A percentile compares a stretch with the other conserved stretches of the same genome.
phyloP scores from a whole-genome alignment of 2,329 filamentous ascomycete genomes.

The Emmonsiellopsis sp. region DNA sequence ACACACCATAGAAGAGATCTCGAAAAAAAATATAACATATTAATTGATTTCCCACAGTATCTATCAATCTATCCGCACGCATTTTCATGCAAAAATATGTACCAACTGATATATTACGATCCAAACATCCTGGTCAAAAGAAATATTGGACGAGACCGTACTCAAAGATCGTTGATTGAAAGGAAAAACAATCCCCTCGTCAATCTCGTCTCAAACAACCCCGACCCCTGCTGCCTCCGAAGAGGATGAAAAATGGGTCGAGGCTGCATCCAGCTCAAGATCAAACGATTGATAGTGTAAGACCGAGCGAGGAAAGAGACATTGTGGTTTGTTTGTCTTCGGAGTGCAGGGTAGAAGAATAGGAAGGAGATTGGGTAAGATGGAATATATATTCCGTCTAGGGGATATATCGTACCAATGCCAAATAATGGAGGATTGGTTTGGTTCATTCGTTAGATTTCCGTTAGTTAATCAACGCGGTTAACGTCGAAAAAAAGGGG shows the following conservation, averaged over 20 bases:
- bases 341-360: not conserved
- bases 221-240: slow-evolving; percentile 4
- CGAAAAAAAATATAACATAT: not conserved
- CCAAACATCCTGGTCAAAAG: slow-evolving; percentile 21
- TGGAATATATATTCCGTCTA: too few species aligned
- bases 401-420: too few species aligned
- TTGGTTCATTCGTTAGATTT: not conserved
- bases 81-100: slow-evolving; percentile 17
- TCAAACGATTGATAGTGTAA: slow-evolving; percentile 20
- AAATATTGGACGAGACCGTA: slow-evolving; percentile 33
- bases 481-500: not conserved
- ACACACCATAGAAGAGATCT: too few species aligned
- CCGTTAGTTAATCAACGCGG: not conserved
- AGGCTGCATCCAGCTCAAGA: slow-evolving; percentile 31
- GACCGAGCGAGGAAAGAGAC: slow-evolving; percentile 46
- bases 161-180: slow-evolving; percentile 40
- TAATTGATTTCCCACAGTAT: not conserved
- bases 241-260: too few species aligned
- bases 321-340: slow-evolving; percentile 1
- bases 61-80: not conserved
- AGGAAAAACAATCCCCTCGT: slow-evolving; percentile 15
- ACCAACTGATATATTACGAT: slow-evolving; percentile 39
- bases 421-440: too few species aligned
- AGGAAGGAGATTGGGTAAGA: too few species aligned
- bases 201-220: slow-evolving; percentile 39